Base-by-base conservation (phyloP, 1,284 basidiomycete genomes). In the Lentinus polychrous region DNA sequence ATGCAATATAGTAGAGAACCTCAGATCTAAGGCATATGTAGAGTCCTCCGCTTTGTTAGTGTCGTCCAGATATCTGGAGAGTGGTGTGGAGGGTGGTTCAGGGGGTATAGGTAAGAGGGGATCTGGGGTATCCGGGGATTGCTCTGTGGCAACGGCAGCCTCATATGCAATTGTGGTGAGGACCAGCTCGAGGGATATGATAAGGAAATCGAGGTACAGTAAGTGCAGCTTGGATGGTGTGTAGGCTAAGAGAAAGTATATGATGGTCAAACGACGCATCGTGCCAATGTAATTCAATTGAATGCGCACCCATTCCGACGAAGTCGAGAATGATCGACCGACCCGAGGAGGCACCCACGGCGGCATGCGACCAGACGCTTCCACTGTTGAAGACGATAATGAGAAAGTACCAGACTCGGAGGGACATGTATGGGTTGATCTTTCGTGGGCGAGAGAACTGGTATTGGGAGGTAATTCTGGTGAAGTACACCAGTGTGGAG, bases 241-340 rank as follows among this genome's bases (percentile, higher is more conserved):
- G 57, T 78, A 73, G 36, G 72, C 85, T 86, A 58, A 41, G 24
- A 20, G 45, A 32, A 20, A n/a, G 14, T 36, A 46, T 18, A 14
- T 39, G 45, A 22, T 42, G 10, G 32, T 4, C 20, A 20, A n/a
- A 33, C 36, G 37, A 45, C 38, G 53, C 52, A 35, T 23, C 39
- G 46, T 24, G 36, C 35, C 35, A 43, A 4, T 27, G 10, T 24
- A 33, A 44, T 12, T 8, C 35, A 12, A 15, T 18, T 12, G 43
- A n/a, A 7, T 23, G 73, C 81, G 47, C 60, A 88, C 86, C 76
- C 70, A 81, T 71, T 49, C 86, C 86, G 52, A 89, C 74, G 57
- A 89, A 89, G 61, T 89, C 86, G 50, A 89, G 76, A 34, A 89
- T 65, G 57, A 87, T 65, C 8, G 75, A 68, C 56, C 80, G 70